Evolutionary conservation across 1,139 yeast species (phyloP), one percentile per base, ranked within the genome.

Genomic region (Yamadazyma triangularis): DNA sequence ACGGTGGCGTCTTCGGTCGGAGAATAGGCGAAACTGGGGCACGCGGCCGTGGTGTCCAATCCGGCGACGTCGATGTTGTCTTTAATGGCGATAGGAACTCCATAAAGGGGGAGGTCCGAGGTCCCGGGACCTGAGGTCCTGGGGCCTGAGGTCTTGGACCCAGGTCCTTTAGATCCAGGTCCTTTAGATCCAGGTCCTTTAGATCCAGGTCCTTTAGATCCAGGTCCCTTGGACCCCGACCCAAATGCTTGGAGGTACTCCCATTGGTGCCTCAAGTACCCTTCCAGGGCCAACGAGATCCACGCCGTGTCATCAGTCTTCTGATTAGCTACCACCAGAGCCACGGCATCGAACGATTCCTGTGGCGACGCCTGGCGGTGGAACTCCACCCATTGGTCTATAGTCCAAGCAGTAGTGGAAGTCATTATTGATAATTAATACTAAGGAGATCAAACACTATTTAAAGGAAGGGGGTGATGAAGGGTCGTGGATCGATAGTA

Each of bases 21-120:
- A 2, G 51, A 41, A 59, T 79, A 88, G 16, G 76, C 67, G 52
- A 70, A 89, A 1, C 91, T 71, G 0, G 96, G 96, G 54, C 97
- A 91, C 3, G 96, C 97, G 8, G 95, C 97, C 1, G 98, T 89
- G 8, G 98, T 91, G 23, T 74, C 68, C 44, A 86, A 75, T 3
- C 84, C 87, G 43, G 72, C 74, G 19, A 75, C 96, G 51, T 91
- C 97, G 38, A 91, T 91, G 55, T 91, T 91, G 59, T 91, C 98
- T 57, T 91, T 91, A 31, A 89, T 77, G 9, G 96, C 97, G 28
- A 87, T 73, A 1, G 98, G 98, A 2, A 91, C 97, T 52, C 97
- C 97, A 50, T 80, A 89, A 25, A 84, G 64, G 11, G 85, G 81
- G 24, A 80, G 62, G 2, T 54, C 46, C 30, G 49, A 31, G 48